Base-by-base conservation (phyloP, 345 rosid species). In the Brassica juncea region DNA sequence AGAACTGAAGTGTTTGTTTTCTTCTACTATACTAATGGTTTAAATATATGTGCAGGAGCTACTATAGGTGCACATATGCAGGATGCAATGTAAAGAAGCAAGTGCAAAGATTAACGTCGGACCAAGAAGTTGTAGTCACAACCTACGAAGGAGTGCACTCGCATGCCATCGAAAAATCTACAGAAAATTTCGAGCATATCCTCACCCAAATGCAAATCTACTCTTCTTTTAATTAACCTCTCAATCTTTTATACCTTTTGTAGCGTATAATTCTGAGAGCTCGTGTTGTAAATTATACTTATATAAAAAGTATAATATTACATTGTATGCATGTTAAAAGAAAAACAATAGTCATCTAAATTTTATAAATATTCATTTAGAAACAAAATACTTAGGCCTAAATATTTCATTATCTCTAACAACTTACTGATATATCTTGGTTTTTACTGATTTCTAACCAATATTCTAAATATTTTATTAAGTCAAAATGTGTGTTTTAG, bases 21-120 rank as follows among this genome's bases (percentile, higher is more conserved):
- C 2, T 52, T n/a, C 6, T 52, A 5, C 8, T 42, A 37, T 8
- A 42, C 3, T 2, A 42, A 44, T 11, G n/a, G n/a, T 12, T 44
- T 12, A 2, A 9, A 14, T 12, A 12, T 49, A n/a, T 49, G 57
- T 5, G 21, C 59, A 54, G 59, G 86, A 95, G 98, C 87, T 95
- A 95, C 71, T 95, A 95, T 39, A 81, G 92, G n/a, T 95, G 99
- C 61, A 90, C 99, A 6, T 81, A 87, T 74, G 84, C 85, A 81
- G 98, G 98, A 16, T 95, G 99, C 86, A 86, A 85, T 63, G 99
- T 95, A 75, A 95, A 95, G 89, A 95, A 95, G 84, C 99, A 95
- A 82, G 93, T 95, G 19, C 99, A 95, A 34, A 80, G 98, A 34
- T 72, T 95, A 71, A 89, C 88, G 0, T 78, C 27, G n/a, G 99